phyloP scores from a whole-genome alignment of 495 filamentous ascomycete genomes.

The Xylaria bambusicola region DNA sequence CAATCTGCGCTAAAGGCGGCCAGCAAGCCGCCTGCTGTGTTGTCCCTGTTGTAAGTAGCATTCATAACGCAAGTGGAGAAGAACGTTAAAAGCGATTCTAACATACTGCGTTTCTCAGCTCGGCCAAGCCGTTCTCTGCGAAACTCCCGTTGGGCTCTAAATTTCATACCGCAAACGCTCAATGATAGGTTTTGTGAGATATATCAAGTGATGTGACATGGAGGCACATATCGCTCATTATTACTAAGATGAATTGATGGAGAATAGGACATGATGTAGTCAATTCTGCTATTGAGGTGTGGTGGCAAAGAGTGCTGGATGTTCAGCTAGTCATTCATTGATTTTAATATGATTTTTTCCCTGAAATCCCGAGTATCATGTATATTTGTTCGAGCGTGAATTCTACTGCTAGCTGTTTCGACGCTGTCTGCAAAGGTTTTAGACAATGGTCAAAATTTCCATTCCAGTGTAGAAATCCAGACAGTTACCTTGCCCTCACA shows the following conservation, averaged over 20 bases:
- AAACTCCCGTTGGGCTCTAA: slow-evolving; percentile 28
- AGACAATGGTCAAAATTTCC: too few relatives aligned
- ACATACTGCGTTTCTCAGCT: slow-evolving; percentile 11
- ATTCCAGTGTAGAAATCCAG: too few relatives aligned
- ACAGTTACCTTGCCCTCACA: too few relatives aligned
- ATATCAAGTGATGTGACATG: not conserved
- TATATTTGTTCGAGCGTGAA: too few relatives aligned
- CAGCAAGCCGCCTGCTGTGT: slow-evolving; percentile 33
- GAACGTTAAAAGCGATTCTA: slow-evolving; percentile 2
- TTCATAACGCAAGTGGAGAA: not conserved
- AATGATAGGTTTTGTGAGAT: not conserved
- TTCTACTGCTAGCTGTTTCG: too few relatives aligned
- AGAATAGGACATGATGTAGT: not conserved
- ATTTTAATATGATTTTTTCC: slow-evolving; percentile 4
- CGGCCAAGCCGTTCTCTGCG: slow-evolving; percentile 30
- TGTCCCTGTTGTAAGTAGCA: slow-evolving; percentile 31
- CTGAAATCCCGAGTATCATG: too few relatives aligned
- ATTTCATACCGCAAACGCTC: not conserved
- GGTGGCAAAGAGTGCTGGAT: not conserved
- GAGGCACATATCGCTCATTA: not conserved
- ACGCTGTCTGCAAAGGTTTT: too few relatives aligned
- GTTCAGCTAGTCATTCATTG: slow-evolving; percentile 7
- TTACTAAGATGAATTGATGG: not conserved
- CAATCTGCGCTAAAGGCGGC: slow-evolving; percentile 21
- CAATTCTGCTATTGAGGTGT: not conserved